Percentiles rank a stretch among this genome's conserved stretches.
Evolutionary conservation across 1,284 basidiomycete genomes (phyloP).

Genomic region (Butyriboletus appendiculatus): DNA sequence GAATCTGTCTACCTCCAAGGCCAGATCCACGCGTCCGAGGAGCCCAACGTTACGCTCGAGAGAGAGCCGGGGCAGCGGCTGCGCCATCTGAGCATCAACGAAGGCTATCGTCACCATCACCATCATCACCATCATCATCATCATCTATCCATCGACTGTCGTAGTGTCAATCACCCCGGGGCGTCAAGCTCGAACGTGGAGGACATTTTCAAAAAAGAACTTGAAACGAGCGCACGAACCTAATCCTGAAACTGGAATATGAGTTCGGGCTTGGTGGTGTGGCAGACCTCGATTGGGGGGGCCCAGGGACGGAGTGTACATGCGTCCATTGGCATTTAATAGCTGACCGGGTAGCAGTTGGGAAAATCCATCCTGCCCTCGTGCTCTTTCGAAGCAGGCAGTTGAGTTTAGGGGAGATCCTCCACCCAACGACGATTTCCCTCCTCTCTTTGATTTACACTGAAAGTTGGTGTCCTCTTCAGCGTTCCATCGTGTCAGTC

Average conservation of each 20-base stretch:
- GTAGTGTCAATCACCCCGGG: neutral
- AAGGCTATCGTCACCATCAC: slow-evolving; percentile 2
- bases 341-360: neutral
- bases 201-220: neutral
- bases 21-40: neutral
- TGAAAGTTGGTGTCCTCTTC: too few species aligned
- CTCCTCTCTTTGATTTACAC: too few species aligned
- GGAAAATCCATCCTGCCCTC: neutral
- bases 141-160: neutral
- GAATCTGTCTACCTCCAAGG: neutral
- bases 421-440: neutral
- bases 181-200: neutral
- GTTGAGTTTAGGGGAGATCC: neutral
- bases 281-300: neutral
- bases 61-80: neutral
- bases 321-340: too few species aligned
- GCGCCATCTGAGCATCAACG: neutral
- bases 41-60: neutral
- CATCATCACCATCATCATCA: neutral
- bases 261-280: neutral
- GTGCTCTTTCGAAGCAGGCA: neutral
- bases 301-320: too few species aligned
- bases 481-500: too few species aligned
- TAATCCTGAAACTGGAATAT: neutral
- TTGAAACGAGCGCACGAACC: neutral